Percentiles rank a stretch among this genome's conserved stretches.
Evolutionary conservation across 768 basidiomycete genomes (phyloP).

Genomic region (Collybiopsis luxurians): DNA sequence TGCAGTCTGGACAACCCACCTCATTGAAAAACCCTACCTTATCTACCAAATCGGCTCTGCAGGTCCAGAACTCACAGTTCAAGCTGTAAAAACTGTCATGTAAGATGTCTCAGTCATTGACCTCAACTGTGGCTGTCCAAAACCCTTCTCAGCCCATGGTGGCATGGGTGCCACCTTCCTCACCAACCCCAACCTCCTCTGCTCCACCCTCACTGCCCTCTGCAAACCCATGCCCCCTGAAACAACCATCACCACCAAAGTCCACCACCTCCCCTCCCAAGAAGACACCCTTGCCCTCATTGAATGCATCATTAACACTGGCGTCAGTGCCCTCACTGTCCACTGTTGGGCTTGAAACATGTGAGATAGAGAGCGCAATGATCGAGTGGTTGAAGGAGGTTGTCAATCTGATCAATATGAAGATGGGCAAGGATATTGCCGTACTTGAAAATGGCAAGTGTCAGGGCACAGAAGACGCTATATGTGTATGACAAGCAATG

Average conservation of each 20-base stretch:
- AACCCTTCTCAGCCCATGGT: slow-evolving; percentile 88
- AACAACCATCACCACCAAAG: slow-evolving; percentile 92
- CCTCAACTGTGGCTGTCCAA: slow-evolving; percentile 97
- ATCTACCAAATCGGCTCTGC: slow-evolving; percentile 96
- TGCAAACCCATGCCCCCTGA: slow-evolving; percentile 68
- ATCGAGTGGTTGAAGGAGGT: slow-evolving; percentile 81
- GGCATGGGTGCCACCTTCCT: slow-evolving; percentile 98
- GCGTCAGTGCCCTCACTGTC: slow-evolving; percentile 86
- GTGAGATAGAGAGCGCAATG: slow-evolving; percentile 80
- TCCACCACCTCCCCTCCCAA: slow-evolving; percentile 81
- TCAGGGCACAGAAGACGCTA: slow-evolving; percentile 72
- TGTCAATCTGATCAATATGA: slow-evolving; percentile 73
- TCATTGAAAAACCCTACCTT: slow-evolving; percentile 90
- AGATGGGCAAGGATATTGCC: slow-evolving; percentile 72
- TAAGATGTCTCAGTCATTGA: slow-evolving; percentile 93
- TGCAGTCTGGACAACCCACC: slow-evolving; percentile 90
- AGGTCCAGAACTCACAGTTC: slow-evolving; percentile 85
- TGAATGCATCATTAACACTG: slow-evolving; percentile 81
- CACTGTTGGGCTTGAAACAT: slow-evolving; percentile 94
- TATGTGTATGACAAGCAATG: slow-evolving; percentile 69
- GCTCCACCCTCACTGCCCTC: slow-evolving; percentile 81
- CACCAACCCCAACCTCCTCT: slow-evolving; percentile 87
- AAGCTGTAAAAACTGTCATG: slow-evolving; percentile 84
- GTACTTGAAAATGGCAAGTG: slow-evolving; percentile 96
- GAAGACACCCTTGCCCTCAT: slow-evolving; percentile 91